Percentiles rank a stretch among this genome's conserved stretches.
These are phyloP conservation scores for Rhodotorula graminis DNA, from an alignment of 768 basidiomycete species.

Conservation along the genomic window DNA sequence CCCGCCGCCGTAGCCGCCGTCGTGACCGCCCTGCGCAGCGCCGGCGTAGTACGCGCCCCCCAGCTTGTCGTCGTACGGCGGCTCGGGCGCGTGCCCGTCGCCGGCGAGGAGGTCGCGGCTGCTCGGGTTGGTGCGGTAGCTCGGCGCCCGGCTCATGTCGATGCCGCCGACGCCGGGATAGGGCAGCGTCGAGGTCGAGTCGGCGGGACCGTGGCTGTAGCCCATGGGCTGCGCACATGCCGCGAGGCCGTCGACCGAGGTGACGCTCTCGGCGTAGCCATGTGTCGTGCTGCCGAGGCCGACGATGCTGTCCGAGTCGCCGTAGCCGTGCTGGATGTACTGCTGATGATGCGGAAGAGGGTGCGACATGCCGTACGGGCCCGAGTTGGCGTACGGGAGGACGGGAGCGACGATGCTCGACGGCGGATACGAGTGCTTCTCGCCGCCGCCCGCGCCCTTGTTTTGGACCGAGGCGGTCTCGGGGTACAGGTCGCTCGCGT, in stretches of 20 bases:
- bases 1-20: neutral
- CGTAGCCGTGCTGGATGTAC: neutral
- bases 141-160: constrained; percentile 2
- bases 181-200: constrained; percentile 2
- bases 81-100: neutral
- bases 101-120: neutral
- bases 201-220: neutral
- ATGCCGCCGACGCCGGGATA: neutral
- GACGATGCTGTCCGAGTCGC: constrained; percentile 18
- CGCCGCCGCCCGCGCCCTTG: neutral
- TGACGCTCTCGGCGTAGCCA: constrained; percentile 25
- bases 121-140: constrained; percentile 21
- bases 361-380: neutral
- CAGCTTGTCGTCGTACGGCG: neutral
- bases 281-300: too few relatives aligned
- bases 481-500: constrained; percentile 52
- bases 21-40: neutral
- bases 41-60: neutral
- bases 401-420: neutral
- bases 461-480: constrained; percentile 20
- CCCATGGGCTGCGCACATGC: constrained; percentile 19
- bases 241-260: constrained; percentile 17
- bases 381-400: constrained; percentile 11
- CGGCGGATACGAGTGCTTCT: constrained; percentile 16
- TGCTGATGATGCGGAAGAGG: too few relatives aligned